These are phyloP conservation scores for Lithocarpus polystachyus DNA, from an alignment of 306 rosid species.

Conservation along the genomic window DNA sequence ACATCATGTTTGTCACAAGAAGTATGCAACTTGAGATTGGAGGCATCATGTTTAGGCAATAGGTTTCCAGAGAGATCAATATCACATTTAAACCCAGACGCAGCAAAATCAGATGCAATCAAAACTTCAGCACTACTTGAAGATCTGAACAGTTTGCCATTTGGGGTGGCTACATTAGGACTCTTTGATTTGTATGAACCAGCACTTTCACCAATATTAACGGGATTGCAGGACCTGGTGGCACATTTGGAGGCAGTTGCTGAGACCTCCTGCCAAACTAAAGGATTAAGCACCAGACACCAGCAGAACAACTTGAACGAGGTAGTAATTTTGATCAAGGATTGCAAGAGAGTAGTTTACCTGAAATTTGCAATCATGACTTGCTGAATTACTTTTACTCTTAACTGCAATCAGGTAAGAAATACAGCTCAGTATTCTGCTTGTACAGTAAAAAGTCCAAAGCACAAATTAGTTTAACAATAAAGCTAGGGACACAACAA, in stretches of 20 bases:
- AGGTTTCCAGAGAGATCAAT: slow-evolving; percentile 42
- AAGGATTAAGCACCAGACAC: slow-evolving; percentile 18
- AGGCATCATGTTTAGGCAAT: slow-evolving; percentile 26
- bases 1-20: slow-evolving; percentile 48
- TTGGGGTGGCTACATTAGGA: slow-evolving; percentile 34
- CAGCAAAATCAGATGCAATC: slow-evolving; percentile 40
- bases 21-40: slow-evolving; percentile 27
- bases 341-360: slow-evolving; percentile 33
- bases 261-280: slow-evolving; percentile 52
- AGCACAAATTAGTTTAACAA: slow-evolving; percentile 22
- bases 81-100: slow-evolving; percentile 55
- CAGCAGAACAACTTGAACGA: slow-evolving; percentile 13
- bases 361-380: slow-evolving; percentile 45
- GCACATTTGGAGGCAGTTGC: slow-evolving; percentile 43
- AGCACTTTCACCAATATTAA: slow-evolving; percentile 62
- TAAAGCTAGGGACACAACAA: background rate
- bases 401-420: slow-evolving; percentile 53
- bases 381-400: slow-evolving; percentile 24
- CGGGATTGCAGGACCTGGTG: slow-evolving; percentile 15
- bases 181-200: slow-evolving; percentile 61
- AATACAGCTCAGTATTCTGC: slow-evolving; percentile 25
- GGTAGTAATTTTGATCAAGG: slow-evolving; percentile 17
- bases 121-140: slow-evolving; percentile 40
- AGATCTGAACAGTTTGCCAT: slow-evolving; percentile 42
- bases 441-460: slow-evolving; percentile 12